Conservation (phyloP, 2,329 filamentous ascomycete species). For the Neospermospora avenae region DNA sequence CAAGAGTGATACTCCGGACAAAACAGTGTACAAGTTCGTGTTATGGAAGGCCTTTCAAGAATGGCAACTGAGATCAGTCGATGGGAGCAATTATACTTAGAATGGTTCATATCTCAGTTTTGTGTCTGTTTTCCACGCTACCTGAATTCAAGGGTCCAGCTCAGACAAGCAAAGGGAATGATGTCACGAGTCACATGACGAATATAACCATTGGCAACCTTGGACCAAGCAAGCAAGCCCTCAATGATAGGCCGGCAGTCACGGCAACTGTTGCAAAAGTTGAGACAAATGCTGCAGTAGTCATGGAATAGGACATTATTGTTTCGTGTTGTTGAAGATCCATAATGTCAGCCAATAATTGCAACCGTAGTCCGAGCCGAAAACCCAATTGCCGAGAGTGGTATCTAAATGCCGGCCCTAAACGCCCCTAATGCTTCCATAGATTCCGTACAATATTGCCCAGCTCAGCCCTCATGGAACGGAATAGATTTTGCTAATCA, state of each 20-base stretch:
- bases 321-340: no score
- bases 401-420: not conserved
- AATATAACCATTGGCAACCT: not conserved
- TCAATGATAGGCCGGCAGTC: not conserved
- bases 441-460: not conserved
- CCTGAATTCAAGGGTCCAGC: not conserved
- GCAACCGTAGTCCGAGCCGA: not conserved
- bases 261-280: not conserved
- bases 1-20: not conserved
- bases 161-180: not conserved
- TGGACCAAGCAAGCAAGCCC: not conserved
- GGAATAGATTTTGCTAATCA: constrained; percentile 10
- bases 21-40: no score
- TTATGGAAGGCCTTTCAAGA: no score
- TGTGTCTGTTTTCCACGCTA: no score
- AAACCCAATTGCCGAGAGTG: not conserved
- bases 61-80: no score
- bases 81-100: no score
- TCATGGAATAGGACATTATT: not conserved
- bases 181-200: constrained; percentile 5
- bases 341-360: not conserved
- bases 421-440: not conserved
- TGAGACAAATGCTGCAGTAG: not conserved
- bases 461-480: no score
- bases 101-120: no score